phyloP scores from a whole-genome alignment of 805 yeast species.

The Spathaspora hagerdaliae region DNA sequence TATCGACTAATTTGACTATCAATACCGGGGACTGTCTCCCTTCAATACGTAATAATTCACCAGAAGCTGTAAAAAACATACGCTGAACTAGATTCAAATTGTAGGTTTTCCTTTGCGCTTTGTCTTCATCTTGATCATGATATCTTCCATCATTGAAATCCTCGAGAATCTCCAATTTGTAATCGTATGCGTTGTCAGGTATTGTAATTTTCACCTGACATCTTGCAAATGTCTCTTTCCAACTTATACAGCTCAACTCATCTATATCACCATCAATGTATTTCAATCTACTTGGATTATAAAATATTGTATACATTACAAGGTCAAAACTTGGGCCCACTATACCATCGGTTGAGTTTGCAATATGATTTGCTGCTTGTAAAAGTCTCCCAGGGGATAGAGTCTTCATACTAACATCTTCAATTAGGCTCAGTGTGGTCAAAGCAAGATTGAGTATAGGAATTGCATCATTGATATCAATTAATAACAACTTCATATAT shows the following conservation, averaged over 20 bases:
- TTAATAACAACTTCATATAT: constrained; percentile 45
- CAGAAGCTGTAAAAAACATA: constrained; percentile 68
- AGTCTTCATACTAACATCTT: constrained; percentile 40
- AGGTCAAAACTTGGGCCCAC: constrained; percentile 62
- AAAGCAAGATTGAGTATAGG: constrained; percentile 65
- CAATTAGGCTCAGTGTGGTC: constrained; percentile 55
- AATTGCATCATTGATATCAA: constrained; percentile 60
- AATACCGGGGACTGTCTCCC: constrained; percentile 63
- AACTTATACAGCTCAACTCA: constrained; percentile 44
- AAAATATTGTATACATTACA: constrained; percentile 59
- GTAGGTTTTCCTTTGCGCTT: constrained; percentile 29
- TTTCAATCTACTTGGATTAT: constrained; percentile 45
- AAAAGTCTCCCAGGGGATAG: constrained; percentile 64
- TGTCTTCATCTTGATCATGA: constrained; percentile 53
- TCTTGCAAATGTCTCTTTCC: constrained; percentile 72
- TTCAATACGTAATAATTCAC: constrained; percentile 57
- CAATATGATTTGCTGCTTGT: constrained; percentile 53
- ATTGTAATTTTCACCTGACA: constrained; percentile 42
- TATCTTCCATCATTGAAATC: constrained; percentile 67
- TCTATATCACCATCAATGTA: constrained; percentile 19
- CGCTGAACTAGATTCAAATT: constrained; percentile 43
- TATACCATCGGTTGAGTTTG: constrained; percentile 11
- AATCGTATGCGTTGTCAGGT: constrained; percentile 27
- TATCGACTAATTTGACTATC: constrained; percentile 45
- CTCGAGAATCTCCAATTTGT: constrained; percentile 48